A percentile compares a stretch with the other conserved stretches of the same genome.
Evolutionary conservation across 176 grass and related monocot species (phyloP).

Genomic region (Bromus sterilis): DNA sequence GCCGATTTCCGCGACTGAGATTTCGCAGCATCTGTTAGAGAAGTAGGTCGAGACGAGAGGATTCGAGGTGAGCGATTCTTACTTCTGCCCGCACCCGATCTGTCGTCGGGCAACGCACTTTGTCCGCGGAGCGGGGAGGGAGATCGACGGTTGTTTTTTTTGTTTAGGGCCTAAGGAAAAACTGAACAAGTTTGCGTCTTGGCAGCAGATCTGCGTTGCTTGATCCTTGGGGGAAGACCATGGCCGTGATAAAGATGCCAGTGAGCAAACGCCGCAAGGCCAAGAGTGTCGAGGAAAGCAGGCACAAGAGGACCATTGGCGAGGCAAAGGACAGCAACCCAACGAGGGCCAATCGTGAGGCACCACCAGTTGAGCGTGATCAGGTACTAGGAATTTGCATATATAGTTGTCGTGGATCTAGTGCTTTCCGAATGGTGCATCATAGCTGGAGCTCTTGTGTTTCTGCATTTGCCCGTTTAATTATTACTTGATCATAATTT

Average conservation of each 20-base stretch:
- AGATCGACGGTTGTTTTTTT: neutral
- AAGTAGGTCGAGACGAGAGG: neutral
- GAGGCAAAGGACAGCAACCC: neutral
- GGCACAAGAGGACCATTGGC: neutral
- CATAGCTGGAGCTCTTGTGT: neutral
- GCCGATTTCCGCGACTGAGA: neutral
- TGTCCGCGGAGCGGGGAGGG: neutral
- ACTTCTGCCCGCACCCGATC: neutral
- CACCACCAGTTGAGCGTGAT: neutral
- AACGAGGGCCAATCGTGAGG: no score
- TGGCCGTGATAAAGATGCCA: conserved; percentile 5
- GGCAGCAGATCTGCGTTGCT: neutral
- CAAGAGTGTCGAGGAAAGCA: neutral
- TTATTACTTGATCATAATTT: neutral
- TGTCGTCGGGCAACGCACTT: neutral
- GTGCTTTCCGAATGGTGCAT: neutral
- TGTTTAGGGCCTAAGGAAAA: neutral
- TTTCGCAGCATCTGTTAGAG: neutral
- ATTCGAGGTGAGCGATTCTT: neutral
- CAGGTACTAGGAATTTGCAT: neutral
- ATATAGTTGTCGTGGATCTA: neutral
- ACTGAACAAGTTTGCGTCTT: neutral
- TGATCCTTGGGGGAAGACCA: neutral
- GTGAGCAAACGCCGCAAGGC: neutral
- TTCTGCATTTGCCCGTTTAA: neutral